Evolutionary conservation across 148 eudicot genomes (phyloP).

Genomic region (Rheum nobile): DNA sequence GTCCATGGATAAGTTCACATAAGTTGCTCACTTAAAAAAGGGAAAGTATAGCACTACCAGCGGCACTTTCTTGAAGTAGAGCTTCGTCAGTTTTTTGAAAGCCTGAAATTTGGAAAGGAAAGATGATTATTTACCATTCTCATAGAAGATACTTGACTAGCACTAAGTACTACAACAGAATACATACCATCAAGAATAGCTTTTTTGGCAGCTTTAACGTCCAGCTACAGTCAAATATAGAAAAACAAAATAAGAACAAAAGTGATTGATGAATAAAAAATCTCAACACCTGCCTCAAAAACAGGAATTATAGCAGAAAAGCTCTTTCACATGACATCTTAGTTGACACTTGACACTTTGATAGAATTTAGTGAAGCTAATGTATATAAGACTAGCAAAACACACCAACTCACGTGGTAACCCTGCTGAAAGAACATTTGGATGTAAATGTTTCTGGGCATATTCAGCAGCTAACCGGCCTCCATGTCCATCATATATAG

Average conservation of each 20-base stretch:
- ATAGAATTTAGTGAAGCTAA: neutral
- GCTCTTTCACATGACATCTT: neutral
- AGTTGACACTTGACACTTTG: neutral
- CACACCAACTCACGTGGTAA: constrained; percentile 99
- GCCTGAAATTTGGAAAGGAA: constrained; percentile 26
- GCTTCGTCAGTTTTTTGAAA: constrained; percentile 63
- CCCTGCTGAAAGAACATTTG: constrained; percentile 69
- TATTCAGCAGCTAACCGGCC: constrained; percentile 81
- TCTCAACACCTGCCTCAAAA: neutral
- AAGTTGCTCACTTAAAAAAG: constrained; percentile 14
- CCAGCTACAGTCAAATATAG: constrained; percentile 42
- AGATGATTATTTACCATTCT: neutral
- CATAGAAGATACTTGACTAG: neutral
- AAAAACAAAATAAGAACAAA: constrained; percentile 2
- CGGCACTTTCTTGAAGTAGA: constrained; percentile 64
- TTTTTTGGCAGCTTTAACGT: constrained; percentile 72
- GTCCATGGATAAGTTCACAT: constrained; percentile 1
- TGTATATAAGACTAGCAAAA: constrained; percentile 36
- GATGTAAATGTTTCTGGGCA: constrained; percentile 62
- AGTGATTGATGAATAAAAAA: neutral
- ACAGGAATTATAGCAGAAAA: neutral
- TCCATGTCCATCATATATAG: constrained; percentile 86
- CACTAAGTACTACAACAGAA: neutral
- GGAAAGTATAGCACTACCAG: constrained; percentile 35
- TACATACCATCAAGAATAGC: constrained; percentile 75